phyloP scores from a whole-genome alignment of 768 basidiomycete species.

The Phylloporus sp. region DNA sequence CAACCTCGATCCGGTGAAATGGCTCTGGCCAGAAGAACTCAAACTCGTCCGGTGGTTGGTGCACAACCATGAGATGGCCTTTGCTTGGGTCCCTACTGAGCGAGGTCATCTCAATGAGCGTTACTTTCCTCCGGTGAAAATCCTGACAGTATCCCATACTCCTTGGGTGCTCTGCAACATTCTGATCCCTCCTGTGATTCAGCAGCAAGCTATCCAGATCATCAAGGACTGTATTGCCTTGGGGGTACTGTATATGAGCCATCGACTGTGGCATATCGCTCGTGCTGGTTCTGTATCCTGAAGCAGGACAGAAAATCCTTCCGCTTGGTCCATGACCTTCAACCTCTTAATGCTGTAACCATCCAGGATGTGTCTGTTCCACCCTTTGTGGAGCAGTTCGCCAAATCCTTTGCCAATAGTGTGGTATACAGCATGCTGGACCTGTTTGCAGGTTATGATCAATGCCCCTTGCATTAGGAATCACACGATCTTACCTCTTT shows the following conservation, averaged over 20 bases:
- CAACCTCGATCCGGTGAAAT: too few species aligned
- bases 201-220: too few species aligned
- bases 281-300: conserved; percentile 1
- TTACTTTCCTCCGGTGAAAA: too few species aligned
- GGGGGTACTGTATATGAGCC: conserved; percentile 40
- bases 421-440: background rate
- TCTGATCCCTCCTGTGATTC: too few species aligned
- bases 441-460: conserved; percentile 7
- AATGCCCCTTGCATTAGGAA: background rate
- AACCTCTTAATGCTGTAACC: background rate
- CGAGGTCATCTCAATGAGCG: too few species aligned
- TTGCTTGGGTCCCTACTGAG: too few species aligned
- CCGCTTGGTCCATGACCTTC: background rate
- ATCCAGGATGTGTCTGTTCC: background rate
- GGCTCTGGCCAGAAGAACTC: too few species aligned
- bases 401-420: background rate
- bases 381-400: background rate
- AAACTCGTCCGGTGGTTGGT: too few species aligned
- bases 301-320: background rate
- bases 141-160: too few species aligned
- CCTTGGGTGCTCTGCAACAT: too few species aligned
- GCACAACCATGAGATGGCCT: too few species aligned
- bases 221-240: conserved; percentile 32
- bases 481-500: background rate
- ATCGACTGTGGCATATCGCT: background rate